Base-by-base conservation (phyloP, 805 yeast genomes). In the Wickerhamomyces bovis region DNA sequence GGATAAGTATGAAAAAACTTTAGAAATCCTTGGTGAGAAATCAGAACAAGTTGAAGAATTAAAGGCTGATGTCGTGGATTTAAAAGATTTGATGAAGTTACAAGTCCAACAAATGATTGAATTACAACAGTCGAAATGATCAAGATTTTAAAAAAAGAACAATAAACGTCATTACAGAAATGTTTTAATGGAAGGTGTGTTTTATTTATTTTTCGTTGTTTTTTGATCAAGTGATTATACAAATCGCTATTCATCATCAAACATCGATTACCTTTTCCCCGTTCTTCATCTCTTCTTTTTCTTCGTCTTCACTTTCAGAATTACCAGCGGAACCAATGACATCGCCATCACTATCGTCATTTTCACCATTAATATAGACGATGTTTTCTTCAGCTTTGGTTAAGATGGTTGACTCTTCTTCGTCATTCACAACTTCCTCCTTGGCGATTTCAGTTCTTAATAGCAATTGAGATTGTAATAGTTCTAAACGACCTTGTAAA, bases 51-150 rank as follows among this genome's bases (percentile, higher is more conserved):
- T 87, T 6, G 85, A 81, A 46, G 99, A 94, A 64, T 72, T 94
- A 41, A 76, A 74, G 53, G 96, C 95, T 8, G 99, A 94, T 60
- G 92, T 94, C 16, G 75, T 72, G 5, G 99, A 94, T 65, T 72
- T 92, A 65, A 94, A 94, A 65, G 95, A 87, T 41, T 71, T 94
- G 70, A 76, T 89, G 63, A 75, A 80, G 50, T 77, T 77, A 51
- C 99, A 92, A 65, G 90, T 92, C 39, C 95, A 87, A 63, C 94
- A 90, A 53, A 75, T 92, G 78, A 81, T 89, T 39, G 83, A 77
- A 39, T 55, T 85, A 56, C 86, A 83, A 53, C 70, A 43, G 26
- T 13, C 31, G 20, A 33, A 18, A 33, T 16, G 21, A 33, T 19
- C 5, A 7, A 38, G 40, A 19, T 38, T 20, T n/a, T n/a, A n/a